Conservation (phyloP, 192 early-diverging fungal genomes). For the Tieghemiomyces parasiticus region DNA sequence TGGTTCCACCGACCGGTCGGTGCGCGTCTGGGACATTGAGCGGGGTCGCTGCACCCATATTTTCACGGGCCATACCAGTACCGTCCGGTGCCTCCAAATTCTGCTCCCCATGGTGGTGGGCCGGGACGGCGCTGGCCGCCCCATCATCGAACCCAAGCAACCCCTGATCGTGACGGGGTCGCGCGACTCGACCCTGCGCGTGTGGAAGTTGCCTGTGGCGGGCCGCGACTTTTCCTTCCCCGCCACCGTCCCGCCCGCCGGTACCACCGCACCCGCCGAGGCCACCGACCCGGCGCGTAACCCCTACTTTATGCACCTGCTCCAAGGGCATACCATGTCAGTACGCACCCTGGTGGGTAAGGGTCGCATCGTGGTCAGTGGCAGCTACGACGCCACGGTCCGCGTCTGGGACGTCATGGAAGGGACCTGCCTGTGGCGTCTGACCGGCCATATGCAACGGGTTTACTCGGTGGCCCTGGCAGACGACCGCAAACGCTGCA, state of each 20-base stretch:
- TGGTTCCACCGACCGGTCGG: slow-evolving; percentile 88
- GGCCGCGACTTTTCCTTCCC: slow-evolving; percentile 33
- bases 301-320: slow-evolving; percentile 67
- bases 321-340: slow-evolving; percentile 77
- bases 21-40: slow-evolving; percentile 94
- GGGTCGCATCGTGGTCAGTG: slow-evolving; percentile 75
- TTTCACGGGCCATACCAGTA: slow-evolving; percentile 87
- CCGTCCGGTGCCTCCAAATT: slow-evolving; percentile 87
- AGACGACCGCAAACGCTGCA: slow-evolving; percentile 64
- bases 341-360: slow-evolving; percentile 87
- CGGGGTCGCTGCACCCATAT: slow-evolving; percentile 79
- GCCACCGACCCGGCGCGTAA: slow-evolving; percentile 20
- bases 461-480: slow-evolving; percentile 92
- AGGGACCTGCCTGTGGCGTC: slow-evolving; percentile 47
- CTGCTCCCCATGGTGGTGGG: slow-evolving; percentile 48
- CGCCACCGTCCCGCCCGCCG: too few species aligned
- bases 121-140: slow-evolving; percentile 12
- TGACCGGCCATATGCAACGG: slow-evolving; percentile 81
- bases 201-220: slow-evolving; percentile 85
- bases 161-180: slow-evolving; percentile 92
- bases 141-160: slow-evolving; percentile 40
- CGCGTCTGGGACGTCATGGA: slow-evolving; percentile 79
- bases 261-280: too few species aligned
- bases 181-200: slow-evolving; percentile 80
- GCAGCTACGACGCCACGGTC: slow-evolving; percentile 83